Conservation (phyloP, 768 basidiomycete genomes). For the Leccinum barrowsii region DNA sequence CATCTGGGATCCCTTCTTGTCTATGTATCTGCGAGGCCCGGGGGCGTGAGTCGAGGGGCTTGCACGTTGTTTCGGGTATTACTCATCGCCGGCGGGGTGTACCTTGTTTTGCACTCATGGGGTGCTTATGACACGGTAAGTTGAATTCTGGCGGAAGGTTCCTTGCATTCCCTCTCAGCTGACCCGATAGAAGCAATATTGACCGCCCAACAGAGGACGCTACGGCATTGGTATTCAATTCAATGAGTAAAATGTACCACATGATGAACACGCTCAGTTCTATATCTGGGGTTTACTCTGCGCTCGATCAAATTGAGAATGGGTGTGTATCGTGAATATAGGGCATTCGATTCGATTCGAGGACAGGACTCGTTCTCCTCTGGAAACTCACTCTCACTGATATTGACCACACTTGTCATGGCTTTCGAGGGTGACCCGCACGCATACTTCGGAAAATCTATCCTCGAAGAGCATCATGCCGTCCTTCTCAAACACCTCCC, state of each 20-base stretch:
- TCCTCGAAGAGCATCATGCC: conserved; percentile 13
- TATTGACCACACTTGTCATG: not conserved
- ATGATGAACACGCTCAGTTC: not conserved
- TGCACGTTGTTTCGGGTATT: not conserved
- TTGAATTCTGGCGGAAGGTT: not conserved
- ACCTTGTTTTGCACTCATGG: not conserved
- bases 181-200: not conserved
- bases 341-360: not conserved
- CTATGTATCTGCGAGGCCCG: no score
- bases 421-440: conserved; percentile 17
- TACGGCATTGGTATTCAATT: not conserved
- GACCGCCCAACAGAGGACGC: not conserved
- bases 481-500: conserved; percentile 8
- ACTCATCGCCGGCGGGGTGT: not conserved
- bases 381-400: not conserved
- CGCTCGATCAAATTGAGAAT: not conserved
- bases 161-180: not conserved
- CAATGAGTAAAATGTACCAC: not conserved
- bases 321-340: not conserved
- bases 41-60: no score
- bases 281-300: not conserved
- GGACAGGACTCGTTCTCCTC: not conserved
- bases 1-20: no score
- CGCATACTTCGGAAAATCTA: conserved; percentile 12
- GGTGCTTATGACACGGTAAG: not conserved